Evolutionary conservation across 2,329 filamentous ascomycete genomes (phyloP).

Genomic region (Fusarium sarcochroum): DNA sequence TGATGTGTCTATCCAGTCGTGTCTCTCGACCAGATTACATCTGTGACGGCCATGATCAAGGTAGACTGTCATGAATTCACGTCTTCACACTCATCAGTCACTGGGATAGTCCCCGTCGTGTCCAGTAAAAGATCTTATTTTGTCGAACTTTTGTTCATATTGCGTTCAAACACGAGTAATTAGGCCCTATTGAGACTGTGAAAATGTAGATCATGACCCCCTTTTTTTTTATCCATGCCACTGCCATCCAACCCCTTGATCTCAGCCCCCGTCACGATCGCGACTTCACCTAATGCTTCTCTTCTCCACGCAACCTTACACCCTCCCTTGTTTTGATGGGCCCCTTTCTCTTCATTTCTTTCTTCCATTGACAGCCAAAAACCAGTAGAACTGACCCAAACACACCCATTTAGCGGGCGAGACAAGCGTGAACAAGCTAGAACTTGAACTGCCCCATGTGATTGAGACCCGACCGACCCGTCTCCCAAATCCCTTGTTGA

Average conservation of each 20-base stretch:
- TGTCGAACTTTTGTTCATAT: background rate
- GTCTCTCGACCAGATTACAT: background rate
- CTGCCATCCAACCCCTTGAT: background rate
- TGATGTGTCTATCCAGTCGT: background rate
- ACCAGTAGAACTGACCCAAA: background rate
- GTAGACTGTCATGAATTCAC: too few species aligned
- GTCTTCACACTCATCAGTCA: background rate
- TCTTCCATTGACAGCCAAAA: background rate
- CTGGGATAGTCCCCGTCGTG: background rate
- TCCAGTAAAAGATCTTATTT: background rate
- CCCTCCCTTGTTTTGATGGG: background rate
- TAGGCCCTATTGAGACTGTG: constrained; percentile 12
- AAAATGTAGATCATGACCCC: background rate
- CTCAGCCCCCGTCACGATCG: background rate
- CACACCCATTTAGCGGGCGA: constrained; percentile 1
- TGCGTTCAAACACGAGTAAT: constrained; percentile 20
- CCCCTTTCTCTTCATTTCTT: background rate
- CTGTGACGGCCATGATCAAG: background rate
- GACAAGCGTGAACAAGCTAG: constrained; percentile 19
- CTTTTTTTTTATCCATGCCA: constrained; percentile 1
- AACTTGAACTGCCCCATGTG: constrained; percentile 17
- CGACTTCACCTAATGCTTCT: background rate
- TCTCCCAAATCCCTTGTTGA: constrained; percentile 11
- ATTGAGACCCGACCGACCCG: background rate
- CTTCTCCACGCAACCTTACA: background rate